Percentiles rank a stretch among this genome's conserved stretches.
Conservation (phyloP, 2,329 filamentous ascomycete species). For the Epicoccum nigrum region DNA sequence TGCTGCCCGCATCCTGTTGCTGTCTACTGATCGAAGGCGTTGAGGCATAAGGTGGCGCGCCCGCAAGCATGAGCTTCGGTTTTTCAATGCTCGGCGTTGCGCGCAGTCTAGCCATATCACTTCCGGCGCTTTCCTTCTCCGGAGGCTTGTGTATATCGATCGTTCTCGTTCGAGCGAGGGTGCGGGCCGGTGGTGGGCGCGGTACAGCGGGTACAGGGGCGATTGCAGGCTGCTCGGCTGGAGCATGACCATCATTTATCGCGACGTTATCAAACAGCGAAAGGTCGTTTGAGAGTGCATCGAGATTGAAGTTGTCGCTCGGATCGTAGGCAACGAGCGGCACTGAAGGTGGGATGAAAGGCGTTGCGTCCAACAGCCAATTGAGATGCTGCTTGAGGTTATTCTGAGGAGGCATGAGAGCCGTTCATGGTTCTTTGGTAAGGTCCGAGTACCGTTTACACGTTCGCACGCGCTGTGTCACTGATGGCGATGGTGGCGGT, state of each 20-base stretch:
- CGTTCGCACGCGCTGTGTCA: slow-evolving; percentile 25
- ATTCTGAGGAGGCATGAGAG: slow-evolving; percentile 54
- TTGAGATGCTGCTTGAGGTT: slow-evolving; percentile 56
- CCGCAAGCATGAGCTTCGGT: slow-evolving; percentile 43
- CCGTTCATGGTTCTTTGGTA: slow-evolving; percentile 32
- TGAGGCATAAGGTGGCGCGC: slow-evolving; percentile 21
- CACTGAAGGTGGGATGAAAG: slow-evolving; percentile 50
- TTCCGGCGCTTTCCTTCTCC: slow-evolving; percentile 7
- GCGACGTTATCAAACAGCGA: slow-evolving; percentile 13
- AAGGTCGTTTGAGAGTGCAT: slow-evolving; percentile 23
- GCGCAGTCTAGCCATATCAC: slow-evolving; percentile 53
- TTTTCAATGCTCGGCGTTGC: slow-evolving; percentile 52
- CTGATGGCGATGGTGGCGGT: slow-evolving; percentile 27
- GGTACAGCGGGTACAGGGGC: slow-evolving; percentile 19
- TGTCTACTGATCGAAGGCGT: slow-evolving; percentile 8
- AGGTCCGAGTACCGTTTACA: slow-evolving; percentile 24
- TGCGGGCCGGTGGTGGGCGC: slow-evolving; percentile 26
- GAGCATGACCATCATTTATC: slow-evolving; percentile 31
- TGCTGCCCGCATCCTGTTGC: slow-evolving; percentile 6
- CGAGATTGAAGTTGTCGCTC: slow-evolving; percentile 32
- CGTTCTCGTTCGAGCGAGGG: slow-evolving; percentile 28
- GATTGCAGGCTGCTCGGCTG: slow-evolving; percentile 17
- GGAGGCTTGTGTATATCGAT: slow-evolving; percentile 35
- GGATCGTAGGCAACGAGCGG: slow-evolving; percentile 39
- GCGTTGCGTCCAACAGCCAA: slow-evolving; percentile 55